Evolutionary conservation across 23 red algal species (phyloP).

Genomic region (Chondrus crispus): DNA sequence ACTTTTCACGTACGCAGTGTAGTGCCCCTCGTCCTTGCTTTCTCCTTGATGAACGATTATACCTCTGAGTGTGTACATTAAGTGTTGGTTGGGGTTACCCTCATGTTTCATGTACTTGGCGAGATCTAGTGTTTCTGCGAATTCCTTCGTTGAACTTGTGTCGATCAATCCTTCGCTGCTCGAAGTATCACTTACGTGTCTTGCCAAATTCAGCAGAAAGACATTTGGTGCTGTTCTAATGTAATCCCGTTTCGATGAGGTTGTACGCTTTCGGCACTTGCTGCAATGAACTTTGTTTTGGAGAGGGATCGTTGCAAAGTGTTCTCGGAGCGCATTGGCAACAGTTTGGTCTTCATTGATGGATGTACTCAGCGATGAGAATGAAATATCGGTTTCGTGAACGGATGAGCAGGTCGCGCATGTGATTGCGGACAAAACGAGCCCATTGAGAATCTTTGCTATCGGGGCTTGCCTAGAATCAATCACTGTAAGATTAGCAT

Average conservation of each 20-base stretch:
- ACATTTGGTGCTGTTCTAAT: neutral
- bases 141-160: neutral
- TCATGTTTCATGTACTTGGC: neutral
- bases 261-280: too few relatives aligned
- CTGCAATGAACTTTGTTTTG: too few relatives aligned
- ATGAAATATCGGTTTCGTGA: neutral
- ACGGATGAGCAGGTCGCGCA: neutral
- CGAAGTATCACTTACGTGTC: neutral
- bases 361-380: neutral
- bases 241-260: neutral
- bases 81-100: neutral
- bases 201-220: neutral
- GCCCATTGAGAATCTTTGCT: too few relatives aligned
- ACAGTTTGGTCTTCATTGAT: neutral
- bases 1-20: neutral
- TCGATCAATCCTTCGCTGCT: neutral
- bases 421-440: neutral
- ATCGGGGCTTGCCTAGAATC: too few relatives aligned
- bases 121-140: neutral
- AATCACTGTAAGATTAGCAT: neutral
- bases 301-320: too few relatives aligned
- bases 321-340: too few relatives aligned
- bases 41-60: neutral
- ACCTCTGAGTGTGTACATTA: neutral
- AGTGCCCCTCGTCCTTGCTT: neutral